Percentiles rank a stretch among this genome's conserved stretches.
These are phyloP conservation scores for Eimeria acervulina DNA, from an alignment of 169 alveolate species.

Conservation along the genomic window DNA sequence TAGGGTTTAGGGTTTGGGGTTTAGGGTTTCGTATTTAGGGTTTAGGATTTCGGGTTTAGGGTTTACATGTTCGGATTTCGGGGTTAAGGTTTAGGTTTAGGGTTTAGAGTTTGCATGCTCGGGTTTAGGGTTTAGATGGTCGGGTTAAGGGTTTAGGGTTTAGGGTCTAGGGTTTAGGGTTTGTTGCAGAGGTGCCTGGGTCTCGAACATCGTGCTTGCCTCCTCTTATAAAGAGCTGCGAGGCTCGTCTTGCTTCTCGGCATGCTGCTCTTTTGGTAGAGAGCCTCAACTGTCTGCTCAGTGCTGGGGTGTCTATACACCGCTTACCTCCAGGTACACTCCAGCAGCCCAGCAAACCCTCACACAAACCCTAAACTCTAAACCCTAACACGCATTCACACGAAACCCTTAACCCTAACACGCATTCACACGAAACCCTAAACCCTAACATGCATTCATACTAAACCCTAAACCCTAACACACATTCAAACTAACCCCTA, in stretches of 20 bases:
- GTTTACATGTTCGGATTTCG: neutral
- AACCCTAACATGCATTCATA: neutral
- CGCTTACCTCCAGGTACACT: conserved; percentile 47
- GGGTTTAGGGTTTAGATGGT: too few species aligned
- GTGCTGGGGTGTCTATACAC: neutral
- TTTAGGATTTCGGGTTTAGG: neutral
- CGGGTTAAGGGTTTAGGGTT: conserved; percentile 12
- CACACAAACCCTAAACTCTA: conserved; percentile 5
- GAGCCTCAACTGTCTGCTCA: conserved; percentile 38
- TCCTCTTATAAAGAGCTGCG: conserved; percentile 13
- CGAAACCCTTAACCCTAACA: neutral
- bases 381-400: too few species aligned
- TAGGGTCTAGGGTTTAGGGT: conserved; percentile 46
- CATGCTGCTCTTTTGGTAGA: conserved; percentile 29
- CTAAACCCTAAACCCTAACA: neutral
- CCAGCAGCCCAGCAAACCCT: conserved; percentile 42
- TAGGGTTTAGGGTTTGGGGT: neutral
- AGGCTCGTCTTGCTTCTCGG: conserved; percentile 9
- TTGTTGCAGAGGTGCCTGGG: conserved; percentile 70
- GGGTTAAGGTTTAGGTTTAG: too few species aligned
- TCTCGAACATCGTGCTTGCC: conserved; percentile 45
- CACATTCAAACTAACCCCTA: neutral
- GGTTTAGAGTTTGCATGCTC: too few species aligned
- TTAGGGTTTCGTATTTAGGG: conserved; percentile 24
- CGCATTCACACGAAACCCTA: neutral